Evolutionary conservation across 2,329 filamentous ascomycete genomes (phyloP).

Genomic region (Grosmannia serpens): DNA sequence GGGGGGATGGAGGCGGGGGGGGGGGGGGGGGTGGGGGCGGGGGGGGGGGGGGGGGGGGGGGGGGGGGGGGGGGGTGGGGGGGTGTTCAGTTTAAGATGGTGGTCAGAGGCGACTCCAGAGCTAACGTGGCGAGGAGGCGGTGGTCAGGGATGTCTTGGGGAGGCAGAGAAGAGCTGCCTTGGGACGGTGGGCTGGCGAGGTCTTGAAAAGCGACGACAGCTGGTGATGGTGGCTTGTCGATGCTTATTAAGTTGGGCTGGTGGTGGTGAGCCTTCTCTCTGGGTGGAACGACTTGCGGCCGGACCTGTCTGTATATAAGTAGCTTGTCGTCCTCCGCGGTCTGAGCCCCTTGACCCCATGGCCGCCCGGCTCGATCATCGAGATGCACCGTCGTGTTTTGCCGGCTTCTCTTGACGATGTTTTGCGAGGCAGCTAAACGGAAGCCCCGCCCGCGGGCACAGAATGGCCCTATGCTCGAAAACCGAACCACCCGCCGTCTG

Average conservation of each 20-base stretch:
- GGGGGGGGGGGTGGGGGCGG: not conserved
- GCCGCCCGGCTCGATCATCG: not conserved
- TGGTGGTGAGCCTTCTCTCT: not conserved
- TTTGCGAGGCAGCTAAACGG: not conserved
- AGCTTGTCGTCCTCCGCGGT: not conserved
- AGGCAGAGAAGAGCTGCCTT: not conserved
- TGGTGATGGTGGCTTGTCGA: not conserved
- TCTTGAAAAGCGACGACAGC: not conserved
- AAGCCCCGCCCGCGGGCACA: not conserved
- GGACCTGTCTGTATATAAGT: slow-evolving; percentile 1
- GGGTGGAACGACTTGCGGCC: slow-evolving; percentile 2
- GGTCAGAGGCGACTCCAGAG: not conserved
- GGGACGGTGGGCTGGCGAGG: too few species aligned
- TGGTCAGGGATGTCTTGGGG: not conserved
- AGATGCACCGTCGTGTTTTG: slow-evolving; percentile 2
- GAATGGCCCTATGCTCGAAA: not conserved
- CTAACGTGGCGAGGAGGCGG: not conserved
- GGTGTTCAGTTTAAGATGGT: not conserved
- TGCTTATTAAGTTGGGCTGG: not conserved
- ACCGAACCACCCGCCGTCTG: not conserved
- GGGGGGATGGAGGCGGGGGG: too few species aligned
- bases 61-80: not conserved
- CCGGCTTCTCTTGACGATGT: not conserved
- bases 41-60: not conserved
- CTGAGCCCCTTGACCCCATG: not conserved